Conservation (phyloP, 164 flowering plant species). For the Euptelea pleiosperma region DNA sequence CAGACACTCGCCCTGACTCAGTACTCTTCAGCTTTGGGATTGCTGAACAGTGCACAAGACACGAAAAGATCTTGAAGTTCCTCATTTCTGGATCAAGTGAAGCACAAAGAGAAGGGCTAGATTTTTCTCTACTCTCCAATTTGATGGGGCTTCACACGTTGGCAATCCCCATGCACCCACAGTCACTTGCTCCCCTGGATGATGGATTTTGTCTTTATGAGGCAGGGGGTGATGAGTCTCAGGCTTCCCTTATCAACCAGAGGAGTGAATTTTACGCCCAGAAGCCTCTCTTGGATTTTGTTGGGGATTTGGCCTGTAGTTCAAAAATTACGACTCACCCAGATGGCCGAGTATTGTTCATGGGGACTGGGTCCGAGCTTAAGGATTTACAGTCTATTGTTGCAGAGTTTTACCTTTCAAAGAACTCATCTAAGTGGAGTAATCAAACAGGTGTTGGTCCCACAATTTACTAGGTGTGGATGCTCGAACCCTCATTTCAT, state of each 20-base stretch:
- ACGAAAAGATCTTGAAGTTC: slow-evolving; percentile 48
- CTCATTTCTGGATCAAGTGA: slow-evolving; percentile 44
- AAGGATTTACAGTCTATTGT: slow-evolving; percentile 57
- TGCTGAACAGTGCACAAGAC: slow-evolving; percentile 48
- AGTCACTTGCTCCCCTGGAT: slow-evolving; percentile 15
- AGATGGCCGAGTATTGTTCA: slow-evolving; percentile 41
- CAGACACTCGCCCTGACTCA: slow-evolving; percentile 40
- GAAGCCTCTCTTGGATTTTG: slow-evolving; percentile 40
- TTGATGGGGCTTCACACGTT: slow-evolving; percentile 40
- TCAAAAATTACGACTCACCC: slow-evolving; percentile 37
- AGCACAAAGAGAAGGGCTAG: slow-evolving; percentile 30
- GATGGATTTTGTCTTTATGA: slow-evolving; percentile 18
- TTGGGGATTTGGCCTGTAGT: slow-evolving; percentile 35
- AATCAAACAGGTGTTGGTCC: slow-evolving; percentile 54
- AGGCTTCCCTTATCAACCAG: slow-evolving; percentile 37
- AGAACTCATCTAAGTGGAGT: slow-evolving; percentile 28
- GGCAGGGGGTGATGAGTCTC: slow-evolving; percentile 10
- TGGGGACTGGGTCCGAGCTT: slow-evolving; percentile 43
- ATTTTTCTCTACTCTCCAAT: slow-evolving; percentile 41
- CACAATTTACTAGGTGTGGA: slow-evolving; percentile 58
- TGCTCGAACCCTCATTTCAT: background rate
- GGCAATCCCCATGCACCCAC: slow-evolving; percentile 21
- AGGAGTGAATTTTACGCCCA: slow-evolving; percentile 26
- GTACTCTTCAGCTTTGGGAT: slow-evolving; percentile 49
- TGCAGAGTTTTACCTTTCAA: slow-evolving; percentile 51